A percentile compares a stretch with the other conserved stretches of the same genome.
Conservation (phyloP, 2,329 filamentous ascomycete species). For the Aspergillus brasiliensis region DNA sequence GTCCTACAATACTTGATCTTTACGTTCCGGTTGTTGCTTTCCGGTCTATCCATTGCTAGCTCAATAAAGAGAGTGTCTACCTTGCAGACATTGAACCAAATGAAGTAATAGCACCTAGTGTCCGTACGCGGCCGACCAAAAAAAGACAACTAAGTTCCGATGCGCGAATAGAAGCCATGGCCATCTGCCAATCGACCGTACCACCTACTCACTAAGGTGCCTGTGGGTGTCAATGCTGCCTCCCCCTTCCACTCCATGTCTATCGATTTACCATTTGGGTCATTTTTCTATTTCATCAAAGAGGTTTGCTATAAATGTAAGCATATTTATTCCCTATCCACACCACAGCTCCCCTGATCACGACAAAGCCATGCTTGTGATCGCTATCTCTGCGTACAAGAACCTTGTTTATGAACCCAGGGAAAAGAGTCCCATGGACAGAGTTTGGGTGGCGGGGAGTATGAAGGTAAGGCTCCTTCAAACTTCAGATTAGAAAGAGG, state of each 20-base stretch:
- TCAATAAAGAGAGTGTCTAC: not conserved
- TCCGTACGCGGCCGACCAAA: not conserved
- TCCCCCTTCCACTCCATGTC: not conserved
- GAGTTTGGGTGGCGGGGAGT: not conserved
- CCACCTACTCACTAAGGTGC: not conserved
- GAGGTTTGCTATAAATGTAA: too few species aligned
- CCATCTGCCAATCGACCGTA: not conserved
- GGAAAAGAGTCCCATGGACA: not conserved
- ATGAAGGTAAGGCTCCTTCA: not conserved
- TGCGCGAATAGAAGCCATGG: slow-evolving; percentile 1
- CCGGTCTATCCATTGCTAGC: not conserved
- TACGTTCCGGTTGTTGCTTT: not conserved
- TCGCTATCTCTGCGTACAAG: not conserved
- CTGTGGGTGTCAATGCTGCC: not conserved
- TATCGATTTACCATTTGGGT: not conserved
- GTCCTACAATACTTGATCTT: not conserved
- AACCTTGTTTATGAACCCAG: too few species aligned
- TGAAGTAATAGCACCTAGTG: not conserved
- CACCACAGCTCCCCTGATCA: not conserved
- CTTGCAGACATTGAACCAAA: not conserved
- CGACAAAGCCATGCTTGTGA: not conserved
- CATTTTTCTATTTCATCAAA: too few species aligned
- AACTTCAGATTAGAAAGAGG: not conserved
- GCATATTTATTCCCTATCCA: not conserved
- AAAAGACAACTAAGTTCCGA: not conserved